Percentiles rank a stretch among this genome's conserved stretches.
phyloP scores from a whole-genome alignment of 768 basidiomycete genomes.

The Megacollybia marginata region DNA sequence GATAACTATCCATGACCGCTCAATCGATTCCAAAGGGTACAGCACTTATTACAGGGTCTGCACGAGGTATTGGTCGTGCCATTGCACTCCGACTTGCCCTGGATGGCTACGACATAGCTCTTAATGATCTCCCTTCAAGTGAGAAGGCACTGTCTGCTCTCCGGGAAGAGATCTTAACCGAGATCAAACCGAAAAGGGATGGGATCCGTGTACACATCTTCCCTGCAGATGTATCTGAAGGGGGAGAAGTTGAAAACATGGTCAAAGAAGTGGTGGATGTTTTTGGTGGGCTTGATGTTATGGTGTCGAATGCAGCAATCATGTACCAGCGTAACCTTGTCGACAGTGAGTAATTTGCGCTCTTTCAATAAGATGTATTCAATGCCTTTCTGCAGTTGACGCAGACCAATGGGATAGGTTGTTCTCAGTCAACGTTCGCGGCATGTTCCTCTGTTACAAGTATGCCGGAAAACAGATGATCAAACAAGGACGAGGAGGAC shows the following conservation, averaged over 20 bases:
- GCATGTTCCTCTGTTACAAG: constrained; percentile 27
- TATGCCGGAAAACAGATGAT: constrained; percentile 31
- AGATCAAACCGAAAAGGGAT: constrained; percentile 15
- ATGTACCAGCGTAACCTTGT: background rate
- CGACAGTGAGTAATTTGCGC: background rate
- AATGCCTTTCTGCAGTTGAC: background rate
- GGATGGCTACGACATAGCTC: constrained; percentile 23
- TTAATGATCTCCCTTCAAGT: constrained; percentile 18
- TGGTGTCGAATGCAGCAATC: constrained; percentile 18
- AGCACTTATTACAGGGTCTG: constrained; percentile 24
- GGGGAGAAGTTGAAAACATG: constrained; percentile 20
- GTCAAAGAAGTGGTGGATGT: constrained; percentile 16
- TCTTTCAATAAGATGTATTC: too few relatives aligned
- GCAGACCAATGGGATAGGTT: constrained; percentile 14
- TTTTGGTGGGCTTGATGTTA: constrained; percentile 22
- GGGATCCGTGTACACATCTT: constrained; percentile 13
- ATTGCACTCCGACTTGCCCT: constrained; percentile 23
- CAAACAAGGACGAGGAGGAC: constrained; percentile 25
- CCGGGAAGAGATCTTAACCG: constrained; percentile 13
- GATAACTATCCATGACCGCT: too few relatives aligned
- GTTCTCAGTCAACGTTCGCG: constrained; percentile 22
- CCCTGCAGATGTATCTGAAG: constrained; percentile 20
- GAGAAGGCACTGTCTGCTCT: constrained; percentile 10
- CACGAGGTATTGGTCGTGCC: constrained; percentile 22
- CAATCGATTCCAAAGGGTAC: too few relatives aligned